Percentiles rank a stretch among this genome's conserved stretches.
These are phyloP conservation scores for Agrocybe praecox DNA, from an alignment of 768 basidiomycete species.

Conservation along the genomic window DNA sequence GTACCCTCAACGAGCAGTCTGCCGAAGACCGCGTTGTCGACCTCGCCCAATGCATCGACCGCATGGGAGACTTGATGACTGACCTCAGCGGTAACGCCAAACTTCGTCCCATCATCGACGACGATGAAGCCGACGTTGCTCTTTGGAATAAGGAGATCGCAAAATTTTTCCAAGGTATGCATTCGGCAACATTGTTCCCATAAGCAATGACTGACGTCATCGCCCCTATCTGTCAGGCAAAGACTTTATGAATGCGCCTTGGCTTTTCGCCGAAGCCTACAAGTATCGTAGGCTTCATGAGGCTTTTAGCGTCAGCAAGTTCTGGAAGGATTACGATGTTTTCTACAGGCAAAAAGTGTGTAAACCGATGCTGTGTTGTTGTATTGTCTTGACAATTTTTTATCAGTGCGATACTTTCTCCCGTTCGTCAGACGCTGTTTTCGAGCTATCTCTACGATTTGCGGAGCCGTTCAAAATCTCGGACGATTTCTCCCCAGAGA, in stretches of 20 bases:
- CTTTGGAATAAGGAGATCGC: conserved; percentile 98
- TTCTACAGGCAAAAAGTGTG: conserved; percentile 90
- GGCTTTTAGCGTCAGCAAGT: conserved; percentile 90
- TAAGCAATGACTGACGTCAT: conserved; percentile 12
- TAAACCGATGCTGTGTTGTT: not conserved
- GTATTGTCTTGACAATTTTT: not conserved
- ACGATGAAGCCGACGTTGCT: conserved; percentile 88
- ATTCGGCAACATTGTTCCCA: not conserved
- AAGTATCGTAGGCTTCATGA: conserved; percentile 91
- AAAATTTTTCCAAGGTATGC: conserved; percentile 84
- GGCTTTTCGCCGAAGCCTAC: conserved; percentile 96
- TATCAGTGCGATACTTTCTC: conserved; percentile 91
- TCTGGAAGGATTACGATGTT: conserved; percentile 90
- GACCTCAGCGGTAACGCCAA: conserved; percentile 85
- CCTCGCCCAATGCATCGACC: conserved; percentile 81
- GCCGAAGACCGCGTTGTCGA: conserved; percentile 85
- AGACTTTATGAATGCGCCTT: conserved; percentile 94
- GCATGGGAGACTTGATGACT: conserved; percentile 89
- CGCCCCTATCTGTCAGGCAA: conserved; percentile 14
- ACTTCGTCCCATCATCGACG: conserved; percentile 86
- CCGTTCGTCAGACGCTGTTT: conserved; percentile 88
- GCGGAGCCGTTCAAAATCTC: conserved; percentile 78
- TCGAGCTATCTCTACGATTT: conserved; percentile 91
- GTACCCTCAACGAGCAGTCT: conserved; percentile 85
- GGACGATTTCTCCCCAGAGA: conserved; percentile 50